Conservation (phyloP, 1,284 basidiomycete genomes). For the Paramarasmius palmivorus region DNA sequence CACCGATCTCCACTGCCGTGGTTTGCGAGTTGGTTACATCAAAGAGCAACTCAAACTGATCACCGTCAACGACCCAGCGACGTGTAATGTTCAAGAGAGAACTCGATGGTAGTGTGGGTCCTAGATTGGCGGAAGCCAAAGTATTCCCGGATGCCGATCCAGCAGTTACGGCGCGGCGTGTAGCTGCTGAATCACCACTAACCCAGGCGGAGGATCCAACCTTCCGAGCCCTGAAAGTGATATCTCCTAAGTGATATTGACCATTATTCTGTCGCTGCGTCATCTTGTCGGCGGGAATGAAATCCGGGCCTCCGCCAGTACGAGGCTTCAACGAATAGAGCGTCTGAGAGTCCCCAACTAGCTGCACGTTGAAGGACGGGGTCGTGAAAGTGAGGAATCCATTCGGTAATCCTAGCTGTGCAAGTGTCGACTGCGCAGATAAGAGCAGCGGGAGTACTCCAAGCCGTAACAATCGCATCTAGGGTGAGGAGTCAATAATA, state of each 20-base stretch:
- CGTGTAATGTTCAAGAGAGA: constrained; percentile 53
- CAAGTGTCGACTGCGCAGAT: background rate
- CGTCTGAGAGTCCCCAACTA: constrained; percentile 61
- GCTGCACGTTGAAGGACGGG: constrained; percentile 42
- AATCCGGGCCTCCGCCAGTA: constrained; percentile 42
- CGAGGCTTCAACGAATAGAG: constrained; percentile 50
- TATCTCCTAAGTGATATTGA: constrained; percentile 58
- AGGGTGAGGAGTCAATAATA: no score
- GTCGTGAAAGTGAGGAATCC: constrained; percentile 50
- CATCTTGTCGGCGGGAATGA: constrained; percentile 57
- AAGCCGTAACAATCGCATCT: no score
- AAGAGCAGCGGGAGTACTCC: background rate
- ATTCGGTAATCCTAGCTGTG: constrained; percentile 40
- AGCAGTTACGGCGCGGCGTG: constrained; percentile 42
- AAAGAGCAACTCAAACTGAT: constrained; percentile 49
- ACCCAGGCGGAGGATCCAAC: constrained; percentile 48
- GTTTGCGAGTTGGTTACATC: constrained; percentile 51
- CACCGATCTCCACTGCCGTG: constrained; percentile 52
- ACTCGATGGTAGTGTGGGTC: constrained; percentile 46
- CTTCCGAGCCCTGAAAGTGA: constrained; percentile 52
- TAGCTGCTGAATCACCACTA: constrained; percentile 45
- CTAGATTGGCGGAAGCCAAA: constrained; percentile 49
- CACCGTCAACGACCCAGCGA: constrained; percentile 48
- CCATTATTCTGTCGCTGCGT: constrained; percentile 44
- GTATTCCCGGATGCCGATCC: constrained; percentile 41